Evolutionary conservation across 305 asterid species (phyloP), one percentile per base, ranked within the genome.

Genomic region (Caryopteris hybrid): DNA sequence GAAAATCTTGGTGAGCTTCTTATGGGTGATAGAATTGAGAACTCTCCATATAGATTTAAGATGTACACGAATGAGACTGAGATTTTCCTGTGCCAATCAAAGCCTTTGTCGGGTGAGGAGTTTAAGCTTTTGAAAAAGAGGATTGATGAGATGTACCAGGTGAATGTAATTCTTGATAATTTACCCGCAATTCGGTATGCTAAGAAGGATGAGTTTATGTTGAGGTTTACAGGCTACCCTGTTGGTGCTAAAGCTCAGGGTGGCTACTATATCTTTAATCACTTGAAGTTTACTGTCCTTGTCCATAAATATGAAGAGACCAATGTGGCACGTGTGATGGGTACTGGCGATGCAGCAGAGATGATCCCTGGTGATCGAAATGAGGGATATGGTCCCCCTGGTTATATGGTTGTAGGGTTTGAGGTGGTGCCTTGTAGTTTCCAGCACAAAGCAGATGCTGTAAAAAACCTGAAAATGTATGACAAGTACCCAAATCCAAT

Each of bases 321-420:
- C 10, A 74, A 83, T 57, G 83, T 82, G 75, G 89, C 89, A 45
- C 79, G 85, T 29, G 91, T 83, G 36, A 80, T 83, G 80, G 89
- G 89, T 34, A 76, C 88, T 1, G 86, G 85, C 10, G 92, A 83
- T 61, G 87, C 83, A 2, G 88, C 89, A 0, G 95, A 90, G 81
- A 81, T 85, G 79, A 85, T 87, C 68, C 80, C 96, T 2, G 76
- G 85, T 0, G 78, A 74, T 56, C 79, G 86, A 18, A 84, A 74
- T 9, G 3, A 78, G 6, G 87, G 83, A 72, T 80, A 88, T 4
- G 91, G 69, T 27, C 51, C 74, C 12, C 93, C 95, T 8, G 92
- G 95, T n/a, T 90, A 87, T 68, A 87, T 90, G 93, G 95, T 90
- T 68, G 96, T 87, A 1, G 95, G 93, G 6, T 90, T 90, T 79